phyloP scores from a whole-genome alignment of 805 yeast species.

The Sugiyamaella marilandica region DNA sequence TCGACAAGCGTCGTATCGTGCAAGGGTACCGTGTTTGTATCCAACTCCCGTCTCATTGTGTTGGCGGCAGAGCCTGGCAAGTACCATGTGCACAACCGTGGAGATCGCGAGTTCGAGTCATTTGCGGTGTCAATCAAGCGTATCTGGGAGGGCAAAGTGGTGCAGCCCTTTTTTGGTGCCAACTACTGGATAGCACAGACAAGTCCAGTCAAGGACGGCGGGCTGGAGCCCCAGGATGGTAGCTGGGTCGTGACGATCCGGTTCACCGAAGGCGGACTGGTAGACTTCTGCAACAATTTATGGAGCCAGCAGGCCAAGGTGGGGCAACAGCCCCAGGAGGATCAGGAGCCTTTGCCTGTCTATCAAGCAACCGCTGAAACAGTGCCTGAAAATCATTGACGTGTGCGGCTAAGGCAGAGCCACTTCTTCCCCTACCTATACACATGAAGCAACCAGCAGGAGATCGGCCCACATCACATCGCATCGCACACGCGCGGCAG shows the following conservation, averaged over 20 bases:
- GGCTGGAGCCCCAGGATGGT: constrained; percentile 23
- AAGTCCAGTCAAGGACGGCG: constrained; percentile 20
- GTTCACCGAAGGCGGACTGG: constrained; percentile 31
- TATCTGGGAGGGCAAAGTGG: constrained; percentile 21
- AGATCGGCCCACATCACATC: background rate
- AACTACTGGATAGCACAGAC: constrained; percentile 29
- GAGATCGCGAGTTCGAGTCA: constrained; percentile 27
- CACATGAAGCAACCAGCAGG: no score
- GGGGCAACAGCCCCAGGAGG: constrained; percentile 7
- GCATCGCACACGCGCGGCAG: no score
- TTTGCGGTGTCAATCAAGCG: constrained; percentile 22
- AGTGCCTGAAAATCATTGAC: background rate
- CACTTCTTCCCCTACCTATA: no score
- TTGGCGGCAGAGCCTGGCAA: constrained; percentile 10
- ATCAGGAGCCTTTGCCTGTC: constrained; percentile 17
- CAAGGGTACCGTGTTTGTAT: constrained; percentile 13
- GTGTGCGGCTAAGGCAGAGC: background rate
- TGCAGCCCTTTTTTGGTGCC: constrained; percentile 37
- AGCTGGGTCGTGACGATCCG: constrained; percentile 26
- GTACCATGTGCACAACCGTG: constrained; percentile 25
- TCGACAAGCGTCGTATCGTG: background rate
- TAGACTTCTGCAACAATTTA: constrained; percentile 24
- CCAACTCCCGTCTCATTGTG: constrained; percentile 20
- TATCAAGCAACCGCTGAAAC: constrained; percentile 5
- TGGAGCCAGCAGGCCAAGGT: constrained; percentile 1